Conservation (phyloP, 352 stramenopile species). For the Globisporangium acanthophoron region DNA sequence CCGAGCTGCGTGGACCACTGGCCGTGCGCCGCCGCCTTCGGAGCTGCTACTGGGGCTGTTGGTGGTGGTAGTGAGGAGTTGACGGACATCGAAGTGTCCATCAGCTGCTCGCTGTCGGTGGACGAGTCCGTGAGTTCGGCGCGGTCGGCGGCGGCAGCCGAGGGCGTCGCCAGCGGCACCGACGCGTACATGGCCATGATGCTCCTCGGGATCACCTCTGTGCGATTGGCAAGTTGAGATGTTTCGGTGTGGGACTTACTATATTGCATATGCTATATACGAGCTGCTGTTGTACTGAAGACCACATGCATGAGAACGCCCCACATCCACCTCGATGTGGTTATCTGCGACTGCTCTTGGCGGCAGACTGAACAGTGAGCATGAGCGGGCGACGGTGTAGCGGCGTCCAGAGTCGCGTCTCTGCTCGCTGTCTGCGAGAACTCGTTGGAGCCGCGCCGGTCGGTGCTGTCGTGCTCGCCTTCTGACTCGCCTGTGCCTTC, state of each 20-base stretch:
- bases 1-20: slow-evolving; percentile 29
- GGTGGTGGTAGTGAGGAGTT: background rate
- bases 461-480: background rate
- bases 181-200: slow-evolving; percentile 1
- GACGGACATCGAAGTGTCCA: background rate
- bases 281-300: too few species aligned
- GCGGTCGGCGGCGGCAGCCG: background rate
- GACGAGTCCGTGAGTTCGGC: background rate
- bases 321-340: background rate
- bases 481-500: background rate
- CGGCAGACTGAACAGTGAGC: background rate
- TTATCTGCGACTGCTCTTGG: background rate
- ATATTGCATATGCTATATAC: too few species aligned
- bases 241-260: too few species aligned
- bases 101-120: slow-evolving; percentile 7
- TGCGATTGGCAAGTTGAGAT: background rate
- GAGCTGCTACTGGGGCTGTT: background rate
- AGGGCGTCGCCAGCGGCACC: slow-evolving; percentile 9
- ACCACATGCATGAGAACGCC: too few species aligned
- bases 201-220: too few species aligned
- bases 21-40: background rate
- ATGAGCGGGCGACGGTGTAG: slow-evolving; percentile 16
- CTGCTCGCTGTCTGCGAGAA: background rate
- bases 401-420: slow-evolving; percentile 18
- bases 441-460: background rate